Conservation (phyloP, 305 asterid genomes). For the Solanum aculeatissimum region DNA sequence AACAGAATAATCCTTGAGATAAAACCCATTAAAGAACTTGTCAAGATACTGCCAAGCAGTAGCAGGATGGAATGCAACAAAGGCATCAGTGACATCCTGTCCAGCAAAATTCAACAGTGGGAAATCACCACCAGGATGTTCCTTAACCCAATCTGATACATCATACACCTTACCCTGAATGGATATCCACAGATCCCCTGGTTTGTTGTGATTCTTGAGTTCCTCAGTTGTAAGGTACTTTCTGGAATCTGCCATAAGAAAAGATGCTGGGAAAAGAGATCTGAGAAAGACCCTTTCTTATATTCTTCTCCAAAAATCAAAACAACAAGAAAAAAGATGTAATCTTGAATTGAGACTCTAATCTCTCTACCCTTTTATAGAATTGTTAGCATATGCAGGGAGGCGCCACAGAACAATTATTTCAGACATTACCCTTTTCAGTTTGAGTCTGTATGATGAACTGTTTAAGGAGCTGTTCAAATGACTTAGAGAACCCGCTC, state of each 20-base stretch:
- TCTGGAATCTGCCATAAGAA: slow-evolving; percentile 33
- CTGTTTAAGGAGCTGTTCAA: neutral
- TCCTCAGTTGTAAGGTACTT: slow-evolving; percentile 52
- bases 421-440: neutral
- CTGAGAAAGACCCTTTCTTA: neutral
- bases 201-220: slow-evolving; percentile 58
- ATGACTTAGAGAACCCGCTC: neutral
- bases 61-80: slow-evolving; percentile 74
- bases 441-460: neutral
- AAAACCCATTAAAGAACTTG: slow-evolving; percentile 42
- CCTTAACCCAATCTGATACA: slow-evolving; percentile 59
- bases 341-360: neutral
- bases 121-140: slow-evolving; percentile 75
- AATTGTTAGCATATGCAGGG: neutral
- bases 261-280: neutral
- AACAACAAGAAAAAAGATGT: neutral
- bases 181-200: slow-evolving; percentile 89
- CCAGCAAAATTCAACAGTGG: slow-evolving; percentile 67
- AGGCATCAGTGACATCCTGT: slow-evolving; percentile 80
- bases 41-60: slow-evolving; percentile 47
- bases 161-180: slow-evolving; percentile 82
- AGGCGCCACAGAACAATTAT: neutral
- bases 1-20: slow-evolving; percentile 42
- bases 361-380: neutral
- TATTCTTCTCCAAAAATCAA: neutral